Conservation (phyloP, 1,139 yeast genomes). For the Debaryomyces udenii region DNA sequence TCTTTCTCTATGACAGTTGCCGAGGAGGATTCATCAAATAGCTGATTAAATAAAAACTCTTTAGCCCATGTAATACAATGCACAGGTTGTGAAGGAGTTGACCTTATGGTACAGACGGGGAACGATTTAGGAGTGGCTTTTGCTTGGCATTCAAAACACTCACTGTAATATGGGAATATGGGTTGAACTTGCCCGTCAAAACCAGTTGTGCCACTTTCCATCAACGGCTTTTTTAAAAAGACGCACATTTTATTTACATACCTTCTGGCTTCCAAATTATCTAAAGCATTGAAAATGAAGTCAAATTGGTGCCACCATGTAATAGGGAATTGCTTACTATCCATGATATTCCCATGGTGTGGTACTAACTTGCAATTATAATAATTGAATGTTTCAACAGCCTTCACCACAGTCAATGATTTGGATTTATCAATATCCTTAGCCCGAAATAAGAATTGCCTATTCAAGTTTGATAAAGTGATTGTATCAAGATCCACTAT, state of each 20-base stretch:
- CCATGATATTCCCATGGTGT: constrained; percentile 88
- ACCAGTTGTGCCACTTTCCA: constrained; percentile 97
- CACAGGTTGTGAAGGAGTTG: constrained; percentile 94
- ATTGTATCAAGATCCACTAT: constrained; percentile 94
- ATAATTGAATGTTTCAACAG: constrained; percentile 79
- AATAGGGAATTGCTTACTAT: constrained; percentile 67
- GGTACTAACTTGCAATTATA: constrained; percentile 68
- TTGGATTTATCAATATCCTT: constrained; percentile 87
- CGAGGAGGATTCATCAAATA: constrained; percentile 59
- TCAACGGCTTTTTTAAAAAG: constrained; percentile 70
- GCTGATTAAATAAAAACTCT: constrained; percentile 78
- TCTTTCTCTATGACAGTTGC: constrained; percentile 31
- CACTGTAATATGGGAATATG: constrained; percentile 77
- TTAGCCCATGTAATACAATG: constrained; percentile 99
- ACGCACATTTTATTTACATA: constrained; percentile 86
- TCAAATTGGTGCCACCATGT: constrained; percentile 82
- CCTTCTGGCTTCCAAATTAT: constrained; percentile 88
- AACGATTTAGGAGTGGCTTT: constrained; percentile 87
- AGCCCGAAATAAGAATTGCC: constrained; percentile 88
- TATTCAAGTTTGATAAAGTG: constrained; percentile 85
- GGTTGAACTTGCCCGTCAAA: constrained; percentile 93
- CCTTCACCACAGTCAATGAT: constrained; percentile 77
- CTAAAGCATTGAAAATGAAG: constrained; percentile 87
- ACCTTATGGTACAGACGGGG: constrained; percentile 95
- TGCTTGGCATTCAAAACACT: constrained; percentile 90